phyloP scores from a whole-genome alignment of 2,329 filamentous ascomycete genomes.

The Arthrobotrys conoides region DNA sequence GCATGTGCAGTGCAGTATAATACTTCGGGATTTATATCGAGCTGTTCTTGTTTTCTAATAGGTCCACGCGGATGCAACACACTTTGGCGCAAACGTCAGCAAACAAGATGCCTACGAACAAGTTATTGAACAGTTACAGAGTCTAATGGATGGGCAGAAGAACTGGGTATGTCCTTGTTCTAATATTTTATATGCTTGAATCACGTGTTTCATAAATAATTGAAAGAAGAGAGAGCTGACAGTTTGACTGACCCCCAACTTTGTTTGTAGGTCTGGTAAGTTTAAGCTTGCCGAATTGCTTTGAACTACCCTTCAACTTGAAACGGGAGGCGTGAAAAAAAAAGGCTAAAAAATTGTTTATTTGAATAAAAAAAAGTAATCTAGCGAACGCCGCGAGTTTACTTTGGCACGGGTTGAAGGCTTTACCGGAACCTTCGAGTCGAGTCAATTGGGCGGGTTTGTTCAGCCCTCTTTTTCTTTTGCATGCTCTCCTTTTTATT shows the following conservation, averaged over 20 bases:
- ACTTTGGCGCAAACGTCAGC: constrained; percentile 76
- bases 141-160: constrained; percentile 79
- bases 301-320: neutral
- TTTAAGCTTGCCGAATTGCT: constrained; percentile 15
- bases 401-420: constrained; percentile 84
- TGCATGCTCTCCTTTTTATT: no score
- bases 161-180: constrained; percentile 77
- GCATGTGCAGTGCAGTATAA: constrained; percentile 1
- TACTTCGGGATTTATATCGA: no score
- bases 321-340: neutral
- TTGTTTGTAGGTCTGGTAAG: constrained; percentile 36
- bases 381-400: constrained; percentile 81
- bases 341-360: constrained; percentile 9
- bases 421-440: constrained; percentile 76
- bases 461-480: constrained; percentile 44
- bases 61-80: constrained; percentile 85
- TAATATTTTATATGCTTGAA: constrained; percentile 15
- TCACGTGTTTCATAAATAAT: constrained; percentile 52
- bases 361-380: constrained; percentile 79
- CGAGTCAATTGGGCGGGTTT: constrained; percentile 83
- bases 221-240: no score
- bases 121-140: constrained; percentile 78
- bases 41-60: constrained; percentile 63
- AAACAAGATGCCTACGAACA: constrained; percentile 83
- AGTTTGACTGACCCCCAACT: no score